A percentile compares a stretch with the other conserved stretches of the same genome.
phyloP scores from a whole-genome alignment of 176 grass and related monocot species.

The Bothriochloa decipiens region DNA sequence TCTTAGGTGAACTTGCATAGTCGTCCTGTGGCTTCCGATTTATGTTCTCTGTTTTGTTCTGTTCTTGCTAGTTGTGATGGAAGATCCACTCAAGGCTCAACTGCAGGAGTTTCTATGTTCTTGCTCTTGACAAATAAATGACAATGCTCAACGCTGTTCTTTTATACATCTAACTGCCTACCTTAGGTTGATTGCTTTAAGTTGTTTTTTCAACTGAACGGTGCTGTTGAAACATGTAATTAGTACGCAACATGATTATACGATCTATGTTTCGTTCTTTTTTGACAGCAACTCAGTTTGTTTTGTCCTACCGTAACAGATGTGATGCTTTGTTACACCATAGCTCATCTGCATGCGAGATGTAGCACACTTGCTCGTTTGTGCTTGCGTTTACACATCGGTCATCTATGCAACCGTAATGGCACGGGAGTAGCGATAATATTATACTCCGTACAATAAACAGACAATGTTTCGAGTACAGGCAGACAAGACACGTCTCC shows the following conservation, averaged over 20 bases:
- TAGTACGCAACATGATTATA: not conserved
- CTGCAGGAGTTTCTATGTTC: not conserved
- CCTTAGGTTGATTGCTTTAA: not conserved
- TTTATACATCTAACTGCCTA: not conserved
- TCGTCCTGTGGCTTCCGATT: not conserved
- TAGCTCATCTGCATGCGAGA: not conserved
- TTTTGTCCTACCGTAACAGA: not conserved
- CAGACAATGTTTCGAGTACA: not conserved
- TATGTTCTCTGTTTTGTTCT: not conserved
- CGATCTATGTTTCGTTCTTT: not conserved
- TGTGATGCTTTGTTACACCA: not conserved
- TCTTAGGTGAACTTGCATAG: not conserved
- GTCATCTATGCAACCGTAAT: not conserved
- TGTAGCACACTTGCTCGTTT: too few relatives aligned
- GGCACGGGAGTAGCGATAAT: not conserved
- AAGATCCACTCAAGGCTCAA: not conserved
- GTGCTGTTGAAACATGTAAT: not conserved
- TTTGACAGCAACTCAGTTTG: not conserved
- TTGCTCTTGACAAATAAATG: conserved; percentile 36
- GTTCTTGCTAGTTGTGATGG: not conserved
- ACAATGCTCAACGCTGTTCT: not conserved
- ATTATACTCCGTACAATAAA: not conserved
- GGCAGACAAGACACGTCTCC: not conserved
- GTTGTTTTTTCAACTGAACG: not conserved
- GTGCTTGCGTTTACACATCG: not conserved